Conservation (phyloP, 768 basidiomycete species). For the Lentinula detonsa region DNA sequence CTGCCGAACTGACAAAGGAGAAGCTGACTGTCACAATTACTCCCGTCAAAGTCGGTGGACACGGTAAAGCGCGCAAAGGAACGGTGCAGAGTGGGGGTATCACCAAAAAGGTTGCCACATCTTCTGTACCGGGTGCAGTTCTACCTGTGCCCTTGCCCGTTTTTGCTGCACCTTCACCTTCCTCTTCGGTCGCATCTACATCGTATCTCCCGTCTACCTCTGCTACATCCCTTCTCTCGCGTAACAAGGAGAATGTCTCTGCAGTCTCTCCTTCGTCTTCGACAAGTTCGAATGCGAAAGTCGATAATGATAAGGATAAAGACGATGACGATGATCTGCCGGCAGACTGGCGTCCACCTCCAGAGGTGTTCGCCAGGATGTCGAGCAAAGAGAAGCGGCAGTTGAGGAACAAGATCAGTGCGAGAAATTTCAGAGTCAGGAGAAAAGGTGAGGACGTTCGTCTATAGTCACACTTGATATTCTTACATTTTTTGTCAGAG, state of each 20-base stretch:
- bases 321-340: slow-evolving; percentile 51
- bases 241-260: slow-evolving; percentile 6
- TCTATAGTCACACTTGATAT: not conserved
- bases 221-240: not conserved
- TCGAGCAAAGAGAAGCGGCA: slow-evolving; percentile 94
- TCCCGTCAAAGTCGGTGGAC: slow-evolving; percentile 53
- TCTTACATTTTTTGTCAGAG: slow-evolving; percentile 37
- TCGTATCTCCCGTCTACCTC: not conserved
- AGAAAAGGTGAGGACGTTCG: slow-evolving; percentile 62
- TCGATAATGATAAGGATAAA: slow-evolving; percentile 15
- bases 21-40: slow-evolving; percentile 40
- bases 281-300: not conserved
- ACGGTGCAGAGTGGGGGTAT: slow-evolving; percentile 73
- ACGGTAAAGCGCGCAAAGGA: slow-evolving; percentile 56
- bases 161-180: slow-evolving; percentile 6
- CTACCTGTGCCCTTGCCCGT: not conserved
- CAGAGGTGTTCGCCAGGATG: slow-evolving; percentile 95
- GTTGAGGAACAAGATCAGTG: slow-evolving; percentile 93
- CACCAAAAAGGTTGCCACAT: slow-evolving; percentile 44
- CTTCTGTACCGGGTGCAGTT: slow-evolving; percentile 13
- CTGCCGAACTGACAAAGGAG: slow-evolving; percentile 13
- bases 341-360: slow-evolving; percentile 80
- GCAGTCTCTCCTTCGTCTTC: not conserved
- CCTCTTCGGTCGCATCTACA: not conserved
- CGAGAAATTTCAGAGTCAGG: slow-evolving; percentile 90